Evolutionary conservation across 2,329 filamentous ascomycete genomes (phyloP), one percentile per base, ranked within the genome.

Genomic region (Leptographium radiaticola): DNA sequence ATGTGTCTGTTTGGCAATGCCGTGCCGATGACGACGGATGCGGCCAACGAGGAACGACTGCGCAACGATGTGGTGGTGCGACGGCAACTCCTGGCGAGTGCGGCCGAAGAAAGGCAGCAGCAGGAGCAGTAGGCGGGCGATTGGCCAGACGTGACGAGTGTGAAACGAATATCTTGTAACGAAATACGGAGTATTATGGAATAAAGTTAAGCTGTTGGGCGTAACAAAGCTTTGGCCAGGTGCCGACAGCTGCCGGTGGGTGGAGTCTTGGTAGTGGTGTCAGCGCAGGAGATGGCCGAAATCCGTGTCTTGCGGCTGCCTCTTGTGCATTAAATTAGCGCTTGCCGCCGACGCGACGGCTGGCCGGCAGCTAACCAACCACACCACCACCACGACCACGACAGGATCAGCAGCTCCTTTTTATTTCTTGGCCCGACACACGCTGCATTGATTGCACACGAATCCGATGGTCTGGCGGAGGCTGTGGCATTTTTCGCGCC

Each of bases 1-100:
- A 80, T 81, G 58, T 97, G 91, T 67, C 70, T 96, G 1, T 96
- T 96, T 72, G 86, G 87, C 0, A 68, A 72, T 12, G 36, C 39
- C 9, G 42, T 36, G 15, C 45, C 46, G 33, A 47, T 6, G n/a
- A 16, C 18, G 25, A 18, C 33, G 31, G 31, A 44, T 9, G 15
- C 6, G 9, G 46, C 11, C 4, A 13, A 52, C 15, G 46, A 53
- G 11, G 52, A 53, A 31, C 31, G 49, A 20, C 42, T 59, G 30
- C 54, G 49, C 5, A 56, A 53, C 49, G 39, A 59, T n/a, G 38
- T 50, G 12, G 45, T 25, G 1, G 50, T 63, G n/a, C 56, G 65
- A 15, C 64, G 67, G 10, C 72, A 74, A 53, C 59, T 78, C 30
- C 70, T 72, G 38, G 71, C 67, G 1, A 71, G 74, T 52, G 75